phyloP scores from a whole-genome alignment of 2,329 filamentous ascomycete species.

The Beauveria sp. region DNA sequence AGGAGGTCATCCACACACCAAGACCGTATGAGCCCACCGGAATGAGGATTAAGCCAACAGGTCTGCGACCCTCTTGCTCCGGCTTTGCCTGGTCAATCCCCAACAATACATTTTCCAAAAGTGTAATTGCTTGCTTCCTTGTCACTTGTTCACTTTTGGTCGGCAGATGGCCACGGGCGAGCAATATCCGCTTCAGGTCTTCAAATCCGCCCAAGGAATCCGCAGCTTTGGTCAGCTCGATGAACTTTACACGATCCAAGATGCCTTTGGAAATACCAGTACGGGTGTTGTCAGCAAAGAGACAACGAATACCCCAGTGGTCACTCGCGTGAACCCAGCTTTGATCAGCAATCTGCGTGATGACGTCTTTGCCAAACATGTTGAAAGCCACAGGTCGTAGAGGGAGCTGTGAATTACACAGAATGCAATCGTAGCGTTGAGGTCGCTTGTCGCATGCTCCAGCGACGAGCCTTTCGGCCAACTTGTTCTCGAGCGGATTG shows the following conservation, averaged over 20 bases:
- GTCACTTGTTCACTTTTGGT: constrained; percentile 32
- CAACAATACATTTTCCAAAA: constrained; percentile 36
- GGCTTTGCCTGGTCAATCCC: constrained; percentile 20
- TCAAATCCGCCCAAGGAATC: constrained; percentile 23
- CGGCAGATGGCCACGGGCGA: constrained; percentile 36
- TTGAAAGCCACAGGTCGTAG: constrained; percentile 38
- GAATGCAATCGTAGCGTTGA: constrained; percentile 58
- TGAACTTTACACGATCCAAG: constrained; percentile 11
- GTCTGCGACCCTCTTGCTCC: constrained; percentile 13
- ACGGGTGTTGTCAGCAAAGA: constrained; percentile 20
- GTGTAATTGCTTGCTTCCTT: constrained; percentile 36
- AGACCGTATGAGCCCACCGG: constrained; percentile 61
- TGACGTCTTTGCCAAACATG: constrained; percentile 40
- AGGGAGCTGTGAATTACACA: constrained; percentile 39
- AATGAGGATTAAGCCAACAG: constrained; percentile 40
- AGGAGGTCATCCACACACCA: constrained; percentile 51
- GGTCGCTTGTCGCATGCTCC: constrained; percentile 44
- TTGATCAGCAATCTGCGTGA: background rate
- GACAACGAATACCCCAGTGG: constrained; percentile 50
- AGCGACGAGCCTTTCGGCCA: constrained; percentile 45
- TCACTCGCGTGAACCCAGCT: constrained; percentile 36
- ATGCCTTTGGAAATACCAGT: background rate
- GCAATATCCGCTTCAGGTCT: constrained; percentile 31
- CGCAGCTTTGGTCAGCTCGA: constrained; percentile 26
- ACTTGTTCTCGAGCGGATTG: constrained; percentile 48